Percentiles rank a stretch among this genome's conserved stretches.
These are phyloP conservation scores for Nitzschia sp. DNA, from an alignment of 108 stramenopile genomes.

Conservation along the genomic window DNA sequence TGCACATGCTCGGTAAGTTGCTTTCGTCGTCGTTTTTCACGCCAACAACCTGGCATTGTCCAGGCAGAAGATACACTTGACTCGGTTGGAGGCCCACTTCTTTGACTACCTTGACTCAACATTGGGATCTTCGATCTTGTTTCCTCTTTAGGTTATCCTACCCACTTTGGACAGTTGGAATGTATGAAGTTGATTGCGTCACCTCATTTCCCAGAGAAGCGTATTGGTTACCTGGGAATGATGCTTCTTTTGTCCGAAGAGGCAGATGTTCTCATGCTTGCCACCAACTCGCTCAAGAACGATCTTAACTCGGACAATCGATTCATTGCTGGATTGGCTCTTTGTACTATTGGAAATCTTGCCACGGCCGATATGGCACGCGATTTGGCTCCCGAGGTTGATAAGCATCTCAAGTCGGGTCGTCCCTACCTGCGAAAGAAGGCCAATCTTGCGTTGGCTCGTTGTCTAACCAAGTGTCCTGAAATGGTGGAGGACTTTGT, in stretches of 20 bases:
- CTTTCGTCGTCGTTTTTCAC: background rate
- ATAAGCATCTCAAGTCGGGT: slow-evolving; percentile 83
- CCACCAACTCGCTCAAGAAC: slow-evolving; percentile 92
- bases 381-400: slow-evolving; percentile 94
- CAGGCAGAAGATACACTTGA: too few species aligned
- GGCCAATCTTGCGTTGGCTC: slow-evolving; percentile 93
- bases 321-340: slow-evolving; percentile 92
- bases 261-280: slow-evolving; percentile 98
- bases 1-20: slow-evolving; percentile 95
- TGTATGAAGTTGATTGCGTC: slow-evolving; percentile 98
- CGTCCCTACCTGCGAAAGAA: slow-evolving; percentile 94
- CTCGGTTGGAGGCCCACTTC: background rate
- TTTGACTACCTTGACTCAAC: slow-evolving; percentile 7
- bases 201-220: slow-evolving; percentile 96
- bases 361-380: slow-evolving; percentile 95
- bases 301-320: slow-evolving; percentile 82
- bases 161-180: slow-evolving; percentile 99
- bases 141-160: slow-evolving; percentile 86
- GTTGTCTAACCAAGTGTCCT: slow-evolving; percentile 89
- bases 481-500: slow-evolving; percentile 98
- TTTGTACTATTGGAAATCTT: slow-evolving; percentile 97
- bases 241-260: slow-evolving; percentile 96
- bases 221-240: slow-evolving; percentile 95
- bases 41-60: background rate
- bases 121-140: slow-evolving; percentile 2